Conservation (phyloP, 2,329 filamentous ascomycete genomes). For the Beauveria sp. region DNA sequence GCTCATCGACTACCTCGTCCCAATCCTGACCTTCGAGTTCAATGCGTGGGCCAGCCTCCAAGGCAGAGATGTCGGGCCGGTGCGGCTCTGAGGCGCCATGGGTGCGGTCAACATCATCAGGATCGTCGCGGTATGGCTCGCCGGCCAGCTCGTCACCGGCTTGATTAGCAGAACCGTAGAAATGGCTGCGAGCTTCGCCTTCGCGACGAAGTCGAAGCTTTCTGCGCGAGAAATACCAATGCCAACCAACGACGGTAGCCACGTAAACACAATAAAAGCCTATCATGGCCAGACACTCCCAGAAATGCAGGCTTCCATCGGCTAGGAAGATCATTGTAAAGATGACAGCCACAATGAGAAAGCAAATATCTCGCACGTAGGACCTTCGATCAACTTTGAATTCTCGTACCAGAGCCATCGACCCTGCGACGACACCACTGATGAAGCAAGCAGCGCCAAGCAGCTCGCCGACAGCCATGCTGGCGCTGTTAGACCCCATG, state of each 20-base stretch:
- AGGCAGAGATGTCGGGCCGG: constrained; percentile 31
- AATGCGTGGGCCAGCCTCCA: constrained; percentile 40
- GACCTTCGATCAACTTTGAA: constrained; percentile 86
- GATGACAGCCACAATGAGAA: constrained; percentile 79
- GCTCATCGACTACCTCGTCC: constrained; percentile 37
- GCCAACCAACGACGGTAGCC: constrained; percentile 78
- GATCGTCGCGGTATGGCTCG: constrained; percentile 58
- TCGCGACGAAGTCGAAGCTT: constrained; percentile 56
- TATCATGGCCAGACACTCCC: constrained; percentile 90
- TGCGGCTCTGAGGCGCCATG: constrained; percentile 13
- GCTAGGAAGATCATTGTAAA: constrained; percentile 85
- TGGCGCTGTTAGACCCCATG: constrained; percentile 95
- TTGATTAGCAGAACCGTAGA: constrained; percentile 45
- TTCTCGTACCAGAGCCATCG: constrained; percentile 93
- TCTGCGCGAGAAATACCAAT: constrained; percentile 69
- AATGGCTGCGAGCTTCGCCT: constrained; percentile 66
- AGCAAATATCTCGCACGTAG: constrained; percentile 84
- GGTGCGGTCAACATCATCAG: constrained; percentile 25
- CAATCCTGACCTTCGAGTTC: constrained; percentile 34
- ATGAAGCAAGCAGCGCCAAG: constrained; percentile 96
- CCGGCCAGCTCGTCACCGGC: constrained; percentile 44
- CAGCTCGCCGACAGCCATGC: constrained; percentile 88
- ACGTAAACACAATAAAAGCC: constrained; percentile 89
- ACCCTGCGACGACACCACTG: constrained; percentile 89
- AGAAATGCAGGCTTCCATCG: constrained; percentile 75